These are phyloP conservation scores for Ceratorhiza oryzae-sativae DNA, from an alignment of 1,284 basidiomycete genomes.

Conservation along the genomic window DNA sequence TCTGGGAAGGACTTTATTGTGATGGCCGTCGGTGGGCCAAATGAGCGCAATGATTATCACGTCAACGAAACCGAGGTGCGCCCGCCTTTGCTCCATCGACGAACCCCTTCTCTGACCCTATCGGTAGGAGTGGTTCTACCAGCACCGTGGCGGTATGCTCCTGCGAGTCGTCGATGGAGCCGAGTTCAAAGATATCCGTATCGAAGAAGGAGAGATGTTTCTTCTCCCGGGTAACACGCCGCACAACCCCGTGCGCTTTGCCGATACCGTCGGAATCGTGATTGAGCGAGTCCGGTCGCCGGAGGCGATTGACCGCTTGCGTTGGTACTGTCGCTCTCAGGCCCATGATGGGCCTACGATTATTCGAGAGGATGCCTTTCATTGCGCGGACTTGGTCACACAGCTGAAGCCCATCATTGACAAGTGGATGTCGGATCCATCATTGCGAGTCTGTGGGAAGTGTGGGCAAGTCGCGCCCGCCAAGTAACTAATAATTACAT, in stretches of 20 bases:
- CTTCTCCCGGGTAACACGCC: conserved; percentile 92
- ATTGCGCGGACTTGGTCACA: conserved; percentile 89
- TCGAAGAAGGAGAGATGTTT: conserved; percentile 97
- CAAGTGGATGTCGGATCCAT: conserved; percentile 69
- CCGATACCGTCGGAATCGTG: conserved; percentile 93
- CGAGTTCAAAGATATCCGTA: conserved; percentile 85
- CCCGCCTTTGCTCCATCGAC: background rate
- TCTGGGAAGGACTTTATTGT: conserved; percentile 83
- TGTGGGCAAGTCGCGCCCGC: conserved; percentile 74
- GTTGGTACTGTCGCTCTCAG: conserved; percentile 89
- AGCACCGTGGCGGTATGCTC: conserved; percentile 90
- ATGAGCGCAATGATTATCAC: conserved; percentile 91
- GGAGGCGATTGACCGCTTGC: conserved; percentile 75
- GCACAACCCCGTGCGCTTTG: conserved; percentile 92
- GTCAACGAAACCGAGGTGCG: conserved; percentile 88
- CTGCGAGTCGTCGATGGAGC: conserved; percentile 87
- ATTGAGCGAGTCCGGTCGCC: conserved; percentile 87
- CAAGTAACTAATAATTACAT: conserved; percentile 54
- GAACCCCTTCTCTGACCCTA: conserved; percentile 1
- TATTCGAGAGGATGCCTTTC: conserved; percentile 87
- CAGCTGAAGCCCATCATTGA: conserved; percentile 94
- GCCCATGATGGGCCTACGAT: conserved; percentile 76
- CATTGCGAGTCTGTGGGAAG: conserved; percentile 68
- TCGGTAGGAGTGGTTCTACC: conserved; percentile 91
- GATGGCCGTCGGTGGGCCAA: conserved; percentile 94